Evolutionary conservation across 1,284 basidiomycete species (phyloP).

Genomic region (Phlebopus sp.): DNA sequence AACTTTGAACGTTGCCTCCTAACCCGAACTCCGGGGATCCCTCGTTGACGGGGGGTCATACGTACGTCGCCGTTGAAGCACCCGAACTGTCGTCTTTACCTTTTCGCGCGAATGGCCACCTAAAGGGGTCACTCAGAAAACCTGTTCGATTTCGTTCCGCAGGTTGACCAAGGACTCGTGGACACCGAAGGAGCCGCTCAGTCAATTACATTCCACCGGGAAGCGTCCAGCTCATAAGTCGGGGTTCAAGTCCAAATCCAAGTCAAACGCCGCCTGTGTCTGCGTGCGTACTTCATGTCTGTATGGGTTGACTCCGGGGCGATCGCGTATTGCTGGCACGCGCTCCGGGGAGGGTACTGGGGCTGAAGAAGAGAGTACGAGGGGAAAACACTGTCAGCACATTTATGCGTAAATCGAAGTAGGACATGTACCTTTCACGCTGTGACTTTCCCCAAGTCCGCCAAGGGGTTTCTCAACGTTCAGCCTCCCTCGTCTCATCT

Average conservation of each 20-base stretch:
- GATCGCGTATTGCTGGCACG: slow-evolving; percentile 44
- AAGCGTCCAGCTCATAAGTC: slow-evolving; percentile 46
- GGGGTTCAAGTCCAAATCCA: slow-evolving; percentile 77
- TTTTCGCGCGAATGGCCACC: too few species aligned
- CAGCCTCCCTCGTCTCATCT: slow-evolving; percentile 76
- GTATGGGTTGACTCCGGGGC: slow-evolving; percentile 61
- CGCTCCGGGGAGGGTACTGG: slow-evolving; percentile 58
- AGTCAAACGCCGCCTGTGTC: slow-evolving; percentile 60
- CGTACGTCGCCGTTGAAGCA: too few species aligned
- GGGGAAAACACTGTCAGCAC: background rate
- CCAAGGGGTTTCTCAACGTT: slow-evolving; percentile 76
- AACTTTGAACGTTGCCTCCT: too few species aligned
- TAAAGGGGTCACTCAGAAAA: too few species aligned
- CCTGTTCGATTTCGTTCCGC: too few species aligned
- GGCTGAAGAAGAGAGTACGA: slow-evolving; percentile 11
- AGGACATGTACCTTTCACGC: slow-evolving; percentile 55
- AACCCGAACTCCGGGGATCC: too few species aligned
- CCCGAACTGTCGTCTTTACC: too few species aligned
- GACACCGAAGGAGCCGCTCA: too few species aligned
- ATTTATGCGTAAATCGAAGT: slow-evolving; percentile 2
- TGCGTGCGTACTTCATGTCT: slow-evolving; percentile 61
- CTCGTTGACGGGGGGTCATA: too few species aligned
- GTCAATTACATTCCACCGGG: too few species aligned
- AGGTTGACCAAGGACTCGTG: too few species aligned
- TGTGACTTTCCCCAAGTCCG: slow-evolving; percentile 72